A percentile compares a stretch with the other conserved stretches of the same genome.
These are phyloP conservation scores for Chalciporus piperatus DNA, from an alignment of 768 basidiomycete genomes.

Conservation along the genomic window DNA sequence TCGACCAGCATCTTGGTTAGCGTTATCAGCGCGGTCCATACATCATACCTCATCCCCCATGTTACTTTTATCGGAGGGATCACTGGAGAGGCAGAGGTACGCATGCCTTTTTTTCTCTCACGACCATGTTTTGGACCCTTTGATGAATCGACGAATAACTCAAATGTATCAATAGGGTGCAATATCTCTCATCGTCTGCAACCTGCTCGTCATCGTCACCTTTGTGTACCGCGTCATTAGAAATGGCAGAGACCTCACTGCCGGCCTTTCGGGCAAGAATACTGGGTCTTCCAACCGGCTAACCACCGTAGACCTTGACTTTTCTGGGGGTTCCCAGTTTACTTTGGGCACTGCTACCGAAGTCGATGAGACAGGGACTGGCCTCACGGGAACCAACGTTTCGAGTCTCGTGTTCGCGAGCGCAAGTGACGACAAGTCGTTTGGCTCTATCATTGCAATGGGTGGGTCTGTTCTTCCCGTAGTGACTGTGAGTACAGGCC, in stretches of 20 bases:
- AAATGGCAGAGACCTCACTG: constrained; percentile 12
- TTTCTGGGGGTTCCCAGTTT: constrained; percentile 3
- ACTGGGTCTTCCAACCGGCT: constrained; percentile 8
- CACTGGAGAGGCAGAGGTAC: constrained; percentile 45
- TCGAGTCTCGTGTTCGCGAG: constrained; percentile 4
- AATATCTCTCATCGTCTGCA: constrained; percentile 40
- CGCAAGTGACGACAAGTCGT: not conserved
- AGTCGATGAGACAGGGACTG: not conserved
- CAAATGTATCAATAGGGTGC: constrained; percentile 24
- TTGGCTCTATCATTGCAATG: not conserved
- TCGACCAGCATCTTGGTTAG: constrained; percentile 53
- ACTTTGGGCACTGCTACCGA: not conserved
- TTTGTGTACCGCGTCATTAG: constrained; percentile 27
- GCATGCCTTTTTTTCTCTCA: not conserved
- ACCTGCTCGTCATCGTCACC: constrained; percentile 39
- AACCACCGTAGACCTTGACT: constrained; percentile 26
- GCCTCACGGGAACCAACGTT: constrained; percentile 1
- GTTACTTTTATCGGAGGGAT: constrained; percentile 2
- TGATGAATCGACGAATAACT: not conserved
- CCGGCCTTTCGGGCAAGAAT: not conserved
- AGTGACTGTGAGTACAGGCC: not conserved
- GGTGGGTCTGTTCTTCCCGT: not conserved
- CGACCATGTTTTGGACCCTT: not conserved
- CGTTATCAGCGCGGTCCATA: constrained; percentile 43
- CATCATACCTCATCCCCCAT: constrained; percentile 36